phyloP scores from a whole-genome alignment of 495 filamentous ascomycete species.

The Peziza echinospora region DNA sequence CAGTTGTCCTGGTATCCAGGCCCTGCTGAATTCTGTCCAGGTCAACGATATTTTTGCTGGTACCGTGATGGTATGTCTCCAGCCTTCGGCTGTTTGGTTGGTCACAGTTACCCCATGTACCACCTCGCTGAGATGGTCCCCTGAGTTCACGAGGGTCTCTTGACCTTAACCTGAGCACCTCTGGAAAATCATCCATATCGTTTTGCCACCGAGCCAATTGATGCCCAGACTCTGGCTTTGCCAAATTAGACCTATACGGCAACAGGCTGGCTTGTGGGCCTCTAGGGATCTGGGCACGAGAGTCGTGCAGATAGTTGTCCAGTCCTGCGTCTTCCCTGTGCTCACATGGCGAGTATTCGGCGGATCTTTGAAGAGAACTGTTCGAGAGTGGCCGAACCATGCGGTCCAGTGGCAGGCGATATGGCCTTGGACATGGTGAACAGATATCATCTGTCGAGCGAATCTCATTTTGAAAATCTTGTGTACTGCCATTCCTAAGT shows the following conservation, averaged over 20 bases:
- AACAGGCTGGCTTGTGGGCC: not conserved
- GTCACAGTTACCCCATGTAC: not conserved
- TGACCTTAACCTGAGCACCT: not conserved
- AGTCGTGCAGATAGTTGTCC: too few species aligned
- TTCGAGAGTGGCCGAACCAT: too few species aligned
- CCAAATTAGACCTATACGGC: not conserved
- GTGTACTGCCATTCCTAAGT: not conserved
- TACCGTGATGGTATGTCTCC: not conserved
- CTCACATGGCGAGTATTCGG: too few species aligned
- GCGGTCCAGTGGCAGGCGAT: too few species aligned
- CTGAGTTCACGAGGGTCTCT: not conserved
- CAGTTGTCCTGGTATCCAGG: constrained; percentile 18
- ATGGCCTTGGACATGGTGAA: too few species aligned
- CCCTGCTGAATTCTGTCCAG: constrained; percentile 16
- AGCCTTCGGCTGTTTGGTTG: not conserved
- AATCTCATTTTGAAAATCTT: too few species aligned
- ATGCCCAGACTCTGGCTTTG: not conserved
- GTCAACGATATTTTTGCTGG: constrained; percentile 17
- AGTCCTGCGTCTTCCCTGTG: too few species aligned
- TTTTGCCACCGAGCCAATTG: not conserved
- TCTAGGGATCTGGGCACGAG: too few species aligned
- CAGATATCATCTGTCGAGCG: too few species aligned
- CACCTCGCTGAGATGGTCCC: not conserved
- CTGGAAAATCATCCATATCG: not conserved
- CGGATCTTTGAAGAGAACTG: too few species aligned